Evolutionary conservation across 2,329 filamentous ascomycete genomes (phyloP).

Genomic region (Colletotrichum paranaense): DNA sequence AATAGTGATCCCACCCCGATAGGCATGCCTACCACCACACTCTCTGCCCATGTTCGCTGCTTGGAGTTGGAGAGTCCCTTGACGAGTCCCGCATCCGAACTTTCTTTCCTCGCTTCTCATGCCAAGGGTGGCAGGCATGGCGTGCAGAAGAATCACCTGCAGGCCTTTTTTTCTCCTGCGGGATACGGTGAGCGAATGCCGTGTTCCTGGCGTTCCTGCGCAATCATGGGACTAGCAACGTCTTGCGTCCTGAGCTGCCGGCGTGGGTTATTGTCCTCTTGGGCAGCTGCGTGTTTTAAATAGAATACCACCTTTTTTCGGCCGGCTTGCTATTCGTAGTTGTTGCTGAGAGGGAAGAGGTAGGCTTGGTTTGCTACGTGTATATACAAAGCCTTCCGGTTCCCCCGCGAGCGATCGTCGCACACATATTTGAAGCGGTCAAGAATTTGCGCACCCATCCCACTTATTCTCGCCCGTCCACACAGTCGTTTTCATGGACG

Average conservation of each 20-base stretch:
- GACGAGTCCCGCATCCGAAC: slow-evolving; percentile 18
- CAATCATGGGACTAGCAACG: slow-evolving; percentile 6
- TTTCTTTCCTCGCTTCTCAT: neutral
- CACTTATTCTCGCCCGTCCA: neutral
- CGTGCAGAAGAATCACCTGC: slow-evolving; percentile 21
- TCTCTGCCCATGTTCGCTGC: neutral
- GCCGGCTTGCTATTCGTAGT: neutral
- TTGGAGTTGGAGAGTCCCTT: neutral
- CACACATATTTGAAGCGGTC: slow-evolving; percentile 4
- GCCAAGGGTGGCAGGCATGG: slow-evolving; percentile 21
- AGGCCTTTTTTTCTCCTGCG: neutral
- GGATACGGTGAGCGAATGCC: slow-evolving; percentile 15
- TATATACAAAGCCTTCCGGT: slow-evolving; percentile 19
- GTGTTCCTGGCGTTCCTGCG: slow-evolving; percentile 30
- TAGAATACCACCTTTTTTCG: slow-evolving; percentile 19
- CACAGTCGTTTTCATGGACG: slow-evolving; percentile 11
- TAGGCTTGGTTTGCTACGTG: neutral
- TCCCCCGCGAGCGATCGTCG: neutral
- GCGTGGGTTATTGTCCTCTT: neutral
- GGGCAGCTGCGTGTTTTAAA: slow-evolving; percentile 23
- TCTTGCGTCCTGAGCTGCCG: neutral
- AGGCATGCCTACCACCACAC: neutral
- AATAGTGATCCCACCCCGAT: slow-evolving; percentile 11
- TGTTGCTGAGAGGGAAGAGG: neutral
- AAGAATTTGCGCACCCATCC: slow-evolving; percentile 1